Evolutionary conservation across 257 asterid species (phyloP).

Genomic region (Solanum neorickii): DNA sequence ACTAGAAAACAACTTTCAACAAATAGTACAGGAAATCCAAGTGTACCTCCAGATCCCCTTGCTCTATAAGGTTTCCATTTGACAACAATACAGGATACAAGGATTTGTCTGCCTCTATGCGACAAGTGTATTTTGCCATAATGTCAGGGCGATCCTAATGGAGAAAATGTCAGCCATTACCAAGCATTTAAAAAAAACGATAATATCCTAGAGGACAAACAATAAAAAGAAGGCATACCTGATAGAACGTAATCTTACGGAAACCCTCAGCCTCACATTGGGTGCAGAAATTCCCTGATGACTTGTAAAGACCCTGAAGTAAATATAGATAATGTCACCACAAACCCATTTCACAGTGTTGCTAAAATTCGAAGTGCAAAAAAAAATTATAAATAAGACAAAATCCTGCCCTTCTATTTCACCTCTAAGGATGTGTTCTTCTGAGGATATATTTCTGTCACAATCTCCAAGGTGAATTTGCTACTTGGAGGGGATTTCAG

Average conservation of each 20-base stretch:
- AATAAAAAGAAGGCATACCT: slow-evolving; percentile 28
- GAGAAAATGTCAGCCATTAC: slow-evolving; percentile 8
- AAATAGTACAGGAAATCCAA: background rate
- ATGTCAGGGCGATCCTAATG: slow-evolving; percentile 93
- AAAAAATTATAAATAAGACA: background rate
- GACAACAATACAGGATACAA: slow-evolving; percentile 82
- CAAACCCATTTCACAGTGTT: background rate
- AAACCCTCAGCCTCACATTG: slow-evolving; percentile 99
- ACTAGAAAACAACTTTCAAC: background rate
- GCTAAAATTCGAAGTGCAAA: background rate
- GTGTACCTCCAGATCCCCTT: slow-evolving; percentile 78
- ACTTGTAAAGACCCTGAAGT: slow-evolving; percentile 74
- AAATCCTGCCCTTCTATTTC: background rate
- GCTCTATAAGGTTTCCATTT: slow-evolving; percentile 79
- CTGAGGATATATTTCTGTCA: slow-evolving; percentile 82
- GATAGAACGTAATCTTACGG: slow-evolving; percentile 83
- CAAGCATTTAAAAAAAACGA: background rate
- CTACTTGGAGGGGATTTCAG: slow-evolving; percentile 69
- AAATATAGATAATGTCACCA: background rate
- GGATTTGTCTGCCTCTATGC: slow-evolving; percentile 85
- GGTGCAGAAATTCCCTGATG: slow-evolving; percentile 93
- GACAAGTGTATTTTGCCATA: slow-evolving; percentile 88
- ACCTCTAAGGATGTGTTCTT: slow-evolving; percentile 93
- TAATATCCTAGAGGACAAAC: background rate
- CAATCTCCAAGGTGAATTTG: slow-evolving; percentile 62